Evolutionary conservation across 768 basidiomycete genomes (phyloP).

Genomic region (Leucocoprinus leucothites): DNA sequence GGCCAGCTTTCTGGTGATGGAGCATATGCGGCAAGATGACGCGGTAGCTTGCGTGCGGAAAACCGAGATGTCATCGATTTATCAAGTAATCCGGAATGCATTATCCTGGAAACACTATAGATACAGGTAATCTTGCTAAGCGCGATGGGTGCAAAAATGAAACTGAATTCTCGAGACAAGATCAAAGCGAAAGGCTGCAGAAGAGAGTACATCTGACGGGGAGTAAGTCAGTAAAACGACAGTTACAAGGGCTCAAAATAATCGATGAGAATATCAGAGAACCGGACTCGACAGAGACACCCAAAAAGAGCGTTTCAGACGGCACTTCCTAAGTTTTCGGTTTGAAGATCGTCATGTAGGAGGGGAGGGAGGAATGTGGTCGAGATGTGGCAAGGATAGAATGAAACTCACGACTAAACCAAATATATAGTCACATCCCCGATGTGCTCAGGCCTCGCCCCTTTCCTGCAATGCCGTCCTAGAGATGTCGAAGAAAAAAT

Average conservation of each 20-base stretch:
- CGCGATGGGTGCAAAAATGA: background rate
- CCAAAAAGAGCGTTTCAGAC: slow-evolving; percentile 43
- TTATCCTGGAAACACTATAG: too few species aligned
- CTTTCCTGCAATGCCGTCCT: background rate
- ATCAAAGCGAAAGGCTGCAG: background rate
- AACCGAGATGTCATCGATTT: background rate
- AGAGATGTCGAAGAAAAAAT: background rate
- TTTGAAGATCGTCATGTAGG: slow-evolving; percentile 41
- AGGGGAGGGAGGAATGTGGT: background rate
- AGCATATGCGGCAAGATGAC: too few species aligned
- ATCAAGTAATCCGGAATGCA: background rate
- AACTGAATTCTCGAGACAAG: too few species aligned
- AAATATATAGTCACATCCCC: background rate
- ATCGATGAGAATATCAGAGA: slow-evolving; percentile 40
- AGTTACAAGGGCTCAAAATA: slow-evolving; percentile 9
- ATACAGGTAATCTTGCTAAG: background rate
- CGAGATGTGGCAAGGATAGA: background rate
- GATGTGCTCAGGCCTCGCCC: background rate
- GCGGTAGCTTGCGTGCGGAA: too few species aligned
- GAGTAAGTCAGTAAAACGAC: slow-evolving; percentile 14
- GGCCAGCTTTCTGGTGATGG: too few species aligned
- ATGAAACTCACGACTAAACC: background rate
- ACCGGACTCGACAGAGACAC: slow-evolving; percentile 48
- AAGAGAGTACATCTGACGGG: background rate
- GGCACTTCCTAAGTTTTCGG: slow-evolving; percentile 56